These are phyloP conservation scores for Grigorovia jiainica DNA, from an alignment of 805 yeast species.

Conservation along the genomic window DNA sequence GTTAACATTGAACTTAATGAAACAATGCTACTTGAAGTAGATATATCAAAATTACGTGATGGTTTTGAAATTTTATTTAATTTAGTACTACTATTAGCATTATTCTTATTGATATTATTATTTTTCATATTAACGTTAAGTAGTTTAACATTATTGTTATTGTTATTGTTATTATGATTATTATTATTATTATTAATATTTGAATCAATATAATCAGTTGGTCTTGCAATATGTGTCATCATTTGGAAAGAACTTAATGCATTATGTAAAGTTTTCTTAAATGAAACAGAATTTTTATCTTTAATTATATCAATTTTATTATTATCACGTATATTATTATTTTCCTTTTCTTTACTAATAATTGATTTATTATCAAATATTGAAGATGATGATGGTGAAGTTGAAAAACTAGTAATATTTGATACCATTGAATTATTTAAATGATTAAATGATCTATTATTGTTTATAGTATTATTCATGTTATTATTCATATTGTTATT, in stretches of 20 bases:
- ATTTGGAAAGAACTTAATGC: slow-evolving; percentile 3
- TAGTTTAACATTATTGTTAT: too few species aligned
- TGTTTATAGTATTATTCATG: not conserved
- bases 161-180: not conserved
- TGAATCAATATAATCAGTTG: not conserved
- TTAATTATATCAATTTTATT: not conserved
- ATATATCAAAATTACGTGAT: slow-evolving; percentile 10
- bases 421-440: not conserved
- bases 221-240: slow-evolving; percentile 1
- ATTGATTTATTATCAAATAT: not conserved
- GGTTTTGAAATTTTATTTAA: slow-evolving; percentile 9
- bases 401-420: slow-evolving; percentile 1
- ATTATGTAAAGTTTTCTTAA: slow-evolving; percentile 3
- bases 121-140: not conserved
- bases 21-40: slow-evolving; percentile 13
- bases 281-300: not conserved
- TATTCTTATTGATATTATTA: not conserved
- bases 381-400: slow-evolving; percentile 4
- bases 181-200: not conserved
- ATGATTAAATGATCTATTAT: not conserved
- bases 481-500: too few species aligned
- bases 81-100: not conserved
- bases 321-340: not conserved
- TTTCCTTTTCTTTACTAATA: not conserved
- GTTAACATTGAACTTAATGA: slow-evolving; percentile 10